Conservation (phyloP, 306 rosid genomes). For the Cucurbita ficifolia region DNA sequence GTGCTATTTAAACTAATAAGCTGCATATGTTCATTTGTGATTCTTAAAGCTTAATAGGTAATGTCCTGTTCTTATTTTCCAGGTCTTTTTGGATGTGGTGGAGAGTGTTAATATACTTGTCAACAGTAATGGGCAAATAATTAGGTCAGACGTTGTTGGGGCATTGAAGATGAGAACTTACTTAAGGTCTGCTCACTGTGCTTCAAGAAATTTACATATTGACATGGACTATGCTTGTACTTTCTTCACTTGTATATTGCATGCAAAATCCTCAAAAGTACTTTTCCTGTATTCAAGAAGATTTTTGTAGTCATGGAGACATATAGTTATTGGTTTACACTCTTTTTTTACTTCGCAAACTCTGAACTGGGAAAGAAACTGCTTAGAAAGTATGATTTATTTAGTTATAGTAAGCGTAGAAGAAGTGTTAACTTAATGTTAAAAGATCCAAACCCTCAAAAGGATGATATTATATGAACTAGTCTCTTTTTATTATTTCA, state of each 20-base stretch:
- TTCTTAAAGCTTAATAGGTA: conserved; percentile 9
- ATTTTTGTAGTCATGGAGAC: not conserved
- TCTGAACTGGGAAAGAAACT: not conserved
- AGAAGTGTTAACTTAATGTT: not conserved
- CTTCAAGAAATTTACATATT: not conserved
- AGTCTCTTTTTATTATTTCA: not conserved
- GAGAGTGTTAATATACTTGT: conserved; percentile 98
- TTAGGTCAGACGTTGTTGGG: conserved; percentile 96
- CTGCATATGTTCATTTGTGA: not conserved
- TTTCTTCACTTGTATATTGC: not conserved
- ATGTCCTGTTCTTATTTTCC: conserved; percentile 8
- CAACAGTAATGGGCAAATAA: conserved; percentile 95
- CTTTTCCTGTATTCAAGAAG: not conserved
- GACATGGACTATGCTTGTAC: not conserved
- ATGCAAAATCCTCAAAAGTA: not conserved
- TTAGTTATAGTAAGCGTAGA: not conserved
- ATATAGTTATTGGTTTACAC: not conserved
- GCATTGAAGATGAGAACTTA: conserved; percentile 98
- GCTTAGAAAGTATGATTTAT: too few relatives aligned
- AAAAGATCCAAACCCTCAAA: not conserved
- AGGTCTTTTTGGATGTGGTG: conserved; percentile 99
- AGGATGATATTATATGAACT: not conserved
- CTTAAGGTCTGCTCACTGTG: conserved; percentile 44
- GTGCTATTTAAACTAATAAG: not conserved
- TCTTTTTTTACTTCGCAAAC: not conserved